A percentile compares a stretch with the other conserved stretches of the same genome.
These are phyloP conservation scores for Steccherinum ochraceum DNA, from an alignment of 768 basidiomycete genomes.

Conservation along the genomic window DNA sequence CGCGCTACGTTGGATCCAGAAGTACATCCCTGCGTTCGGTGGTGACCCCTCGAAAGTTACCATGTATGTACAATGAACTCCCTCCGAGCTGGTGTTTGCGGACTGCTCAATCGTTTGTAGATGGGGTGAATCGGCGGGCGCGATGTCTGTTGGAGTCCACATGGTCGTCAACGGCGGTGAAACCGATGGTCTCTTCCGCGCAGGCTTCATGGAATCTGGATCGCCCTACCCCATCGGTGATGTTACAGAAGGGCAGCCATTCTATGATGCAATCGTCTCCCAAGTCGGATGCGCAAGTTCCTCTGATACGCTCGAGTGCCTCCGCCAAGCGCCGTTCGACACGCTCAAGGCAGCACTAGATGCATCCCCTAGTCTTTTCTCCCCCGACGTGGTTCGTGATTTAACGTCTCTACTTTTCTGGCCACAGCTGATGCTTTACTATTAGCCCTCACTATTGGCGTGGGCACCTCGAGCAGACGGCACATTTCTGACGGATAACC, in stretches of 20 bases:
- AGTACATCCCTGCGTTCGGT: slow-evolving; percentile 32
- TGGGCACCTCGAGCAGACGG: slow-evolving; percentile 49
- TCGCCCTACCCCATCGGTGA: slow-evolving; percentile 10
- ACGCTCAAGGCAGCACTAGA: slow-evolving; percentile 27
- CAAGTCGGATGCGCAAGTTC: slow-evolving; percentile 29
- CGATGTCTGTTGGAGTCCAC: slow-evolving; percentile 26
- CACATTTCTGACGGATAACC: slow-evolving; percentile 34
- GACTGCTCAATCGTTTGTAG: slow-evolving; percentile 8
- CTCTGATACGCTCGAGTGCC: slow-evolving; percentile 34
- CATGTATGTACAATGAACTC: slow-evolving; percentile 24
- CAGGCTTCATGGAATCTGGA: slow-evolving; percentile 31
- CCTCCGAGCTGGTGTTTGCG: slow-evolving; percentile 21
- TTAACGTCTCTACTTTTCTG: not conserved
- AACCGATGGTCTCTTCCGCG: slow-evolving; percentile 21
- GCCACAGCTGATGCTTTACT: not conserved
- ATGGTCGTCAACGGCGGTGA: slow-evolving; percentile 17
- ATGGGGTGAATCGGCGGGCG: slow-evolving; percentile 34
- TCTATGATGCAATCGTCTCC: slow-evolving; percentile 36
- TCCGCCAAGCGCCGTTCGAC: slow-evolving; percentile 30
- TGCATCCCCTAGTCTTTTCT: slow-evolving; percentile 22
- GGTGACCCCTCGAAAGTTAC: slow-evolving; percentile 38
- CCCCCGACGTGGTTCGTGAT: slow-evolving; percentile 10
- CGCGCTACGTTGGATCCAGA: slow-evolving; percentile 36
- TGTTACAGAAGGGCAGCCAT: slow-evolving; percentile 21
- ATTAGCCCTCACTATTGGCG: slow-evolving; percentile 29